Percentiles rank a stretch among this genome's conserved stretches.
Evolutionary conservation across 257 asterid genomes (phyloP).

Genomic region (Fraxinus excelsior): DNA sequence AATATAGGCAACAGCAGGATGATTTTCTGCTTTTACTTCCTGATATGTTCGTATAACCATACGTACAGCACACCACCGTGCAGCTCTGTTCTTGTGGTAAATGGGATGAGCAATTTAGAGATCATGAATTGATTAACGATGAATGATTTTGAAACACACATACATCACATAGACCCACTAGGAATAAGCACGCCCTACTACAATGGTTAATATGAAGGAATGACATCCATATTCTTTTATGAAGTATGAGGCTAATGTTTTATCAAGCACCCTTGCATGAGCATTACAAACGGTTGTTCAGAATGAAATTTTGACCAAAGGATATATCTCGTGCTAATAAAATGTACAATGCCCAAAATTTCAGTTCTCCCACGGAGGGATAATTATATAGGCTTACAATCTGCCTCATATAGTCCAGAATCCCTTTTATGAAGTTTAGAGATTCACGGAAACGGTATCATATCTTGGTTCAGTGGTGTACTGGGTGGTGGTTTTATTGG

Average conservation of each 20-base stretch:
- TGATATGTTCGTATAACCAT: conserved; percentile 6
- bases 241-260: not conserved
- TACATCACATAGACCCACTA: not conserved
- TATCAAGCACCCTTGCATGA: not conserved
- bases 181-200: not conserved
- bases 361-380: not conserved
- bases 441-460: not conserved
- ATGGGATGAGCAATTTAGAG: conserved; percentile 8
- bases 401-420: not conserved
- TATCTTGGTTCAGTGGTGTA: not conserved
- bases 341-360: not conserved
- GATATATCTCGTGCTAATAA: not conserved
- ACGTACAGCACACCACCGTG: conserved; percentile 10
- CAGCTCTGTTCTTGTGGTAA: conserved; percentile 5
- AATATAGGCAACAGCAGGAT: conserved; percentile 8
- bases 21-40: not conserved
- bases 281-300: not conserved
- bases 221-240: not conserved
- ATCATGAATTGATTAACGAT: conserved; percentile 6
- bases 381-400: not conserved
- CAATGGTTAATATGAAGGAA: not conserved
- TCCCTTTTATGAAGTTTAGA: not conserved
- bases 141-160: not conserved
- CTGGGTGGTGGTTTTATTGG: not conserved
- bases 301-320: not conserved